Base-by-base conservation (phyloP, 345 rosid genomes). In the Alliaria petiolata region DNA sequence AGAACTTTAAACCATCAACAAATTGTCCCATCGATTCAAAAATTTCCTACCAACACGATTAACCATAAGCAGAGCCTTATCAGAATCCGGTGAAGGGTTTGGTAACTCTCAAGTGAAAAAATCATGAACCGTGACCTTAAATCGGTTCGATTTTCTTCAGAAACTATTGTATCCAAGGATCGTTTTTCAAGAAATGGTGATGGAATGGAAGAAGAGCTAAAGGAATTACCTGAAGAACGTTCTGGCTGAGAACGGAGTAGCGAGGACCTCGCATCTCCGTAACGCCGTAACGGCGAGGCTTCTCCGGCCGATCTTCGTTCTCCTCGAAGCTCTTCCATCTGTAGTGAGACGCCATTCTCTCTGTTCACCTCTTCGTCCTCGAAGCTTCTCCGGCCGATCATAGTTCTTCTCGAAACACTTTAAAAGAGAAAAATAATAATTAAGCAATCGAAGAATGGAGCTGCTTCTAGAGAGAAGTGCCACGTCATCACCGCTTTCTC, bases 211-310 rank as follows among this genome's bases (percentile, higher is more conserved):
- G 62, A 33, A 4, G 44, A 13, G 2, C 35, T 7, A 35, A 40
- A 14, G 13, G 1, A 38, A 38, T 0, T 31, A 89, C 98, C 84
- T 85, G 90, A 53, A 95, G 89, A 55, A 85, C 74, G 79, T 82
- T 84, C 10, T 83, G 90, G 81, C 76, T 84, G 44, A 85, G 80
- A 74, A 86, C 70, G 56, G 72, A 81, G 80, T 86, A 84, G 40
- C 86, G 88, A 38, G 98, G 97, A 39, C 88, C 88, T 25, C 91
- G 80, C 81, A 95, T 86, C 83, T 95, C 97, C 22, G 97, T 88
- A n/a, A 95, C 90, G 42, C 97, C 99, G 73, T 71, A 81, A 52
- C 87, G 82, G 50, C 95, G 93, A 38, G 97, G 97, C 77, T 95
- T 95, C 77, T 95, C 96, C 1, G 93, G 95, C 5, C 97, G 86